Conservation (phyloP, 306 rosid species). For the Oemleria cerasiformis region DNA sequence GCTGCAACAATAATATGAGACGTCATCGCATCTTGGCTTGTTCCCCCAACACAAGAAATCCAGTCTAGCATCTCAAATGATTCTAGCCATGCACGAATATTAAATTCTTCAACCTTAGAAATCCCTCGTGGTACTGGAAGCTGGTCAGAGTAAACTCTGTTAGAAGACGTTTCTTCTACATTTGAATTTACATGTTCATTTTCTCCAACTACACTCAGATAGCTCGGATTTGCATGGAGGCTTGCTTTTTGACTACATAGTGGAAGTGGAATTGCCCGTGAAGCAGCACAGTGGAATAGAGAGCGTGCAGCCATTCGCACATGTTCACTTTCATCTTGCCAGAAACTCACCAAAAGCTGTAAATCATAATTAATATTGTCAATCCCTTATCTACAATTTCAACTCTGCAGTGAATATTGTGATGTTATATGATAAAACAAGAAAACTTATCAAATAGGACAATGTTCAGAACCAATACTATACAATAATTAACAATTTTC, state of each 20-base stretch:
- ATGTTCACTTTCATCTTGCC: conserved; percentile 97
- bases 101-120: conserved; percentile 53
- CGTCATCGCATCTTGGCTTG: conserved; percentile 96
- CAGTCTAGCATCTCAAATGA: conserved; percentile 96
- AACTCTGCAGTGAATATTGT: conserved; percentile 6
- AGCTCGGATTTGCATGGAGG: conserved; percentile 32
- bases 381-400: too few species aligned
- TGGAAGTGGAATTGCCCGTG: conserved; percentile 78
- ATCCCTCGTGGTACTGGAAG: conserved; percentile 30
- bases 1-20: conserved; percentile 95
- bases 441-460: background rate
- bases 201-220: conserved; percentile 36
- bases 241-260: conserved; percentile 47
- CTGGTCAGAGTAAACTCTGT: conserved; percentile 16
- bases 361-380: conserved; percentile 14
- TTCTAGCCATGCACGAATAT: conserved; percentile 72
- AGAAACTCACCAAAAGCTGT: conserved; percentile 95
- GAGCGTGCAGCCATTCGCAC: conserved; percentile 97
- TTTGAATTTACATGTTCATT: conserved; percentile 29
- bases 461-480: background rate
- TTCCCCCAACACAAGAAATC: conserved; percentile 97
- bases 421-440: background rate
- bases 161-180: conserved; percentile 36
- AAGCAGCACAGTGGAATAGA: conserved; percentile 94
- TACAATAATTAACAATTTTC: background rate